These are phyloP conservation scores for Nitzschia inconspicua DNA, from an alignment of 108 stramenopile genomes.

Conservation along the genomic window DNA sequence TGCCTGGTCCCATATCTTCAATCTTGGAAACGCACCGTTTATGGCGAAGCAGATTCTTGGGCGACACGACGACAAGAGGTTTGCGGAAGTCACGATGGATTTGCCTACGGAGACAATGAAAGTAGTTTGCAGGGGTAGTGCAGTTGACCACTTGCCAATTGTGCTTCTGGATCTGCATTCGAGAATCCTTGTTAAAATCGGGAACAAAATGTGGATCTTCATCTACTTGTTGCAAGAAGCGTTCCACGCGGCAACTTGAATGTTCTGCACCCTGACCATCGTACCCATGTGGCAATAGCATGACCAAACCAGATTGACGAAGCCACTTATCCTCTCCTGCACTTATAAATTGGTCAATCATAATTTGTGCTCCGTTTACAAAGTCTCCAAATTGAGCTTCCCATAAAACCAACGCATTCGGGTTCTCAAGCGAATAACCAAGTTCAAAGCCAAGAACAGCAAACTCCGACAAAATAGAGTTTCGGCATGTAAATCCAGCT, in stretches of 20 bases:
- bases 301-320: constrained; percentile 92
- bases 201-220: constrained; percentile 97
- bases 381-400: constrained; percentile 99
- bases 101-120: constrained; percentile 98
- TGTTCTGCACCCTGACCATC: constrained; percentile 99
- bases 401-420: constrained; percentile 95
- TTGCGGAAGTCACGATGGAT: constrained; percentile 99
- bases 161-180: constrained; percentile 92
- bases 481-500: constrained; percentile 89
- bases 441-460: constrained; percentile 98
- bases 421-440: constrained; percentile 96
- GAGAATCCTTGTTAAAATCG: constrained; percentile 76
- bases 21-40: constrained; percentile 83
- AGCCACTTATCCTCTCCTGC: constrained; percentile 99
- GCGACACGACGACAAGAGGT: constrained; percentile 94
- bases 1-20: constrained; percentile 93
- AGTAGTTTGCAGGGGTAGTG: constrained; percentile 98
- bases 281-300: constrained; percentile 98
- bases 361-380: constrained; percentile 96
- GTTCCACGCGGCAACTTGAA: constrained; percentile 95
- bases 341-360: constrained; percentile 98
- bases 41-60: constrained; percentile 95
- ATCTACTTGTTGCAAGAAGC: constrained; percentile 95
- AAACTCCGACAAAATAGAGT: constrained; percentile 96
- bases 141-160: constrained; percentile 99